A percentile compares a stretch with the other conserved stretches of the same genome.
Evolutionary conservation across 306 rosid species (phyloP).

Genomic region (Lathyrus tuberosus): DNA sequence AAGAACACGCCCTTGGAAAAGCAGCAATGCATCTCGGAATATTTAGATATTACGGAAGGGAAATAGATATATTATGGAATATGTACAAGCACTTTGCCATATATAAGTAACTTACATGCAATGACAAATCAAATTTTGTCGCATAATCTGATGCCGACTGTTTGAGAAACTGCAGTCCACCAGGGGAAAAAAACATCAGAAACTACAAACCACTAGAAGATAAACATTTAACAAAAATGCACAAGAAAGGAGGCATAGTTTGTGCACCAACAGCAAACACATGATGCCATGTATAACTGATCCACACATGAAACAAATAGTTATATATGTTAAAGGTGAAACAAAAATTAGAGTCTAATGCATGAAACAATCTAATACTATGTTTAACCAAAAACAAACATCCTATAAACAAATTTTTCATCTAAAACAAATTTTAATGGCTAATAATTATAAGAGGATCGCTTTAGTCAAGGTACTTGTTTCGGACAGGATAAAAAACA

Average conservation of each 20-base stretch:
- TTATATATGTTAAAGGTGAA: conserved; percentile 31
- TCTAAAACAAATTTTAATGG: conserved; percentile 16
- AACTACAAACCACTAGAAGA: conserved; percentile 26
- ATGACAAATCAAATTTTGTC: conserved; percentile 67
- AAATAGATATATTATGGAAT: conserved; percentile 1
- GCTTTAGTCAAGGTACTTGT: background rate
- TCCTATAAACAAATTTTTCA: background rate
- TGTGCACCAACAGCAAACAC: conserved; percentile 18
- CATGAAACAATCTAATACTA: conserved; percentile 8
- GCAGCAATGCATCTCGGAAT: conserved; percentile 26
- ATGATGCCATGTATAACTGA: conserved; percentile 16
- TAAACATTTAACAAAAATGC: conserved; percentile 25
- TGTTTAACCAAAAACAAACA: conserved; percentile 12
- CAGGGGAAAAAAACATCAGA: conserved; percentile 45
- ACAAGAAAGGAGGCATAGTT: conserved; percentile 25
- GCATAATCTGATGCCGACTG: conserved; percentile 82
- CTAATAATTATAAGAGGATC: conserved; percentile 13
- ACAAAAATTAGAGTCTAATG: conserved; percentile 17
- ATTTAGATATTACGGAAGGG: conserved; percentile 27
- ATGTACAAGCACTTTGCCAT: conserved; percentile 7
- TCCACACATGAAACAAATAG: background rate
- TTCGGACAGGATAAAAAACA: conserved; percentile 1
- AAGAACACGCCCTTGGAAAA: conserved; percentile 18
- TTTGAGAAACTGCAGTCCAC: conserved; percentile 74
- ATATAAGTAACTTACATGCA: conserved; percentile 65